Percentiles rank a stretch among this genome's conserved stretches.
phyloP scores from a whole-genome alignment of 257 asterid genomes.

The Osmanthus fragrans region DNA sequence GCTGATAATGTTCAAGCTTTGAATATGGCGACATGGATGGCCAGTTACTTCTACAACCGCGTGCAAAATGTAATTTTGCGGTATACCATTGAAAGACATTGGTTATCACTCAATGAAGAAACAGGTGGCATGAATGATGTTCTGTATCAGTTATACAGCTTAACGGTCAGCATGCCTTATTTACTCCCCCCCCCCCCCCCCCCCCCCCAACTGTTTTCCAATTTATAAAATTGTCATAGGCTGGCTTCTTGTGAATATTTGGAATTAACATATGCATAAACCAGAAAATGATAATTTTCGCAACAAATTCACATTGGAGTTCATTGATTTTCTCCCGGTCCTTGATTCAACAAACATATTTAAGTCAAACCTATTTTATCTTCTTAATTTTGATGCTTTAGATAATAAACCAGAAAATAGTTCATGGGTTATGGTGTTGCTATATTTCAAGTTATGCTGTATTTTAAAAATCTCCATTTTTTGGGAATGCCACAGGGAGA shows the following conservation, averaged over 20 bases:
- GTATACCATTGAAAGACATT: constrained; percentile 79
- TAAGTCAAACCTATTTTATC: constrained; percentile 7
- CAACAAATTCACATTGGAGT: background rate
- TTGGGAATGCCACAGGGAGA: constrained; percentile 63
- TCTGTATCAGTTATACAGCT: constrained; percentile 61
- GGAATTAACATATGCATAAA: background rate
- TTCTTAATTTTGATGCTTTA: background rate
- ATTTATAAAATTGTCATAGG: background rate
- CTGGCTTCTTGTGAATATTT: constrained; percentile 9
- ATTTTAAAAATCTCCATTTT: background rate
- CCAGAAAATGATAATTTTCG: background rate
- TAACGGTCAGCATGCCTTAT: constrained; percentile 56
- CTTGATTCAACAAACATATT: background rate
- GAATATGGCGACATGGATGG: constrained; percentile 71
- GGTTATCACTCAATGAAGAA: constrained; percentile 84
- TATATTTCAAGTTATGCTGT: constrained; percentile 1
- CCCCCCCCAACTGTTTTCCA: background rate
- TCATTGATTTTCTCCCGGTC: background rate
- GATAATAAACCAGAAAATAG: background rate
- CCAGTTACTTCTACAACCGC: constrained; percentile 73
- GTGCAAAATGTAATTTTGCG: constrained; percentile 65
- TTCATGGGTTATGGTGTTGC: background rate
- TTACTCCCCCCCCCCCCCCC: background rate
- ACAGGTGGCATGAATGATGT: constrained; percentile 98
- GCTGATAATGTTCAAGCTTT: constrained; percentile 61